Base-by-base conservation (phyloP, 495 filamentous ascomycete genomes). In the Xylaria venustula region DNA sequence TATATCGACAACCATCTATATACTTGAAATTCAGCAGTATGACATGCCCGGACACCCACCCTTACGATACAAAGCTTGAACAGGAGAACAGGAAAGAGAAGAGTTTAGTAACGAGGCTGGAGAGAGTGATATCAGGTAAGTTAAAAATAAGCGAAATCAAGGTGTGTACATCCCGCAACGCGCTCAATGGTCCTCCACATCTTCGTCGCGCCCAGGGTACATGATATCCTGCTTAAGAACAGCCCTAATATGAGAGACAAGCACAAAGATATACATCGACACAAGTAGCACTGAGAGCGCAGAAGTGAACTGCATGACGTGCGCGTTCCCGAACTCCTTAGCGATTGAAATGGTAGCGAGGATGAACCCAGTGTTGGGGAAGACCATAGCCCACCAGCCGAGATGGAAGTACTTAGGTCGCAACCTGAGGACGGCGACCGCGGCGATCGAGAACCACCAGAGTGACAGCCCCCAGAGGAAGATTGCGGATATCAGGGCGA, bases 401-500 rank as follows among this genome's bases (percentile, higher is more conserved):
- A 85, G 65, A 64, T 82, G 80, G 64, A 83, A 86, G 66, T 64
- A 71, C 59, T 79, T 79, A 9, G 78, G 80, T 23, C 77, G 75
- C 5, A 79, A 77, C 11, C 66, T 67, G 11, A 88, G 54, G 3
- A 83, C 80, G 0, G 81, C 83, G 26, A 86, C 66, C 7, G 79
- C 54, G 0, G 86, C 85, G 5, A 87, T 77, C 32, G 72, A 75
- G 66, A 90, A 90, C 77, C 90, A 91, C 88, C 88, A 91, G 19
- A 91, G 79, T 26, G 82, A 83, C 14, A 91, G 68, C 0, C 82
- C 78, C 88, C 88, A 92, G 1, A 92, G 75, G 61, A 89, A 89
- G 7, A 87, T 81, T 0, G 79, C 87, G 0, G 76, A 62, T 0
- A 78, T 74, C 19, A 86, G 66, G 0, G 84, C 84, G 19, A 87